Evolutionary conservation across 2,329 filamentous ascomycete species (phyloP).

Genomic region (Rutstroemia sp.): DNA sequence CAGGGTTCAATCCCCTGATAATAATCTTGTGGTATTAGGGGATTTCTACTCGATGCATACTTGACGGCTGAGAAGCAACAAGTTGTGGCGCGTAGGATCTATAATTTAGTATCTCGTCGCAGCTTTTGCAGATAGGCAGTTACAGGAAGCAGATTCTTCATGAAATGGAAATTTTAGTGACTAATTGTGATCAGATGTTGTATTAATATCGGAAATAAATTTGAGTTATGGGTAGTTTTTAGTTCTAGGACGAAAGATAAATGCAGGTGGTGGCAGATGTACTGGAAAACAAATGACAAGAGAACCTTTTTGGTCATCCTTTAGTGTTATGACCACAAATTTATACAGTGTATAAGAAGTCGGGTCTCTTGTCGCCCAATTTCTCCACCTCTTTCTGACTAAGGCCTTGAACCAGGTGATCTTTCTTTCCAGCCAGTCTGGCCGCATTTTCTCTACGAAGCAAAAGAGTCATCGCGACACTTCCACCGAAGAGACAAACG

Average conservation of each 20-base stretch:
- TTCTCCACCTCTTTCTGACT: conserved; percentile 51
- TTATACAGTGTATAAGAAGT: conserved; percentile 61
- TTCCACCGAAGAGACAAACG: conserved; percentile 61
- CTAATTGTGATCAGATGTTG: neutral
- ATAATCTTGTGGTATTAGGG: too few relatives aligned
- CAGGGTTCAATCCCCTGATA: too few relatives aligned
- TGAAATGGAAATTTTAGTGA: neutral
- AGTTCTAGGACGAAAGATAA: neutral
- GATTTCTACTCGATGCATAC: neutral
- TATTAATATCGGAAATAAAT: neutral
- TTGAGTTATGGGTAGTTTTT: neutral
- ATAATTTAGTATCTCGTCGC: too few relatives aligned
- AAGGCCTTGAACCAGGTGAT: conserved; percentile 58
- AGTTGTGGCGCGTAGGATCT: neutral
- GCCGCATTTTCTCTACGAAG: conserved; percentile 62
- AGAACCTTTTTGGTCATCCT: neutral
- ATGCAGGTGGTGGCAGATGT: neutral
- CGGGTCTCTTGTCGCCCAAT: conserved; percentile 62
- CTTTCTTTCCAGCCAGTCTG: conserved; percentile 52
- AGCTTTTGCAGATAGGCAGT: too few relatives aligned
- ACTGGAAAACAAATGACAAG: neutral
- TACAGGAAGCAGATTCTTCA: neutral
- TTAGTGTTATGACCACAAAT: neutral
- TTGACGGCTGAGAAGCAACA: neutral
- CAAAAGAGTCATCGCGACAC: conserved; percentile 55